A percentile compares a stretch with the other conserved stretches of the same genome.
Conservation (phyloP, 495 filamentous ascomycete genomes). For the Penicillium soppii region DNA sequence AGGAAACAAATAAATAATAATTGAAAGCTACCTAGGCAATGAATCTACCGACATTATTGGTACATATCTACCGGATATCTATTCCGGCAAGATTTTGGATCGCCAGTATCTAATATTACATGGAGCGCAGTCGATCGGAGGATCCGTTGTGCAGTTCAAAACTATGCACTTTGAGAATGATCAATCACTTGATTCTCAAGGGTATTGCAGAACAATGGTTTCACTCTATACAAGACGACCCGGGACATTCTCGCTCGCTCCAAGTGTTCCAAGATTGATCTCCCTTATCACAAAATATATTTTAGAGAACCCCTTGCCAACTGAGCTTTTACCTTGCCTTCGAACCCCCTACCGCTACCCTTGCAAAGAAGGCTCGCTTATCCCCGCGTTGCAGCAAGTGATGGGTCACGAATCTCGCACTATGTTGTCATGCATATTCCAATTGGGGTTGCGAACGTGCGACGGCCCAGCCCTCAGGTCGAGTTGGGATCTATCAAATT, state of each 20-base stretch:
- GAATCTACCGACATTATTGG: too few relatives aligned
- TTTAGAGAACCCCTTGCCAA: background rate
- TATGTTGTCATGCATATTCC: constrained; percentile 21
- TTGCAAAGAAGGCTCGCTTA: background rate
- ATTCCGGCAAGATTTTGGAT: background rate
- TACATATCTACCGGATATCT: background rate
- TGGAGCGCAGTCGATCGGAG: background rate
- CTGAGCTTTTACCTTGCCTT: background rate
- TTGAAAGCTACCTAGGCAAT: background rate
- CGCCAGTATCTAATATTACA: background rate
- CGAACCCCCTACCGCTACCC: background rate
- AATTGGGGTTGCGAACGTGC: constrained; percentile 4
- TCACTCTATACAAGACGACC: too few relatives aligned
- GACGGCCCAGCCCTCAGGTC: background rate
- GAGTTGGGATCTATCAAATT: constrained; percentile 20
- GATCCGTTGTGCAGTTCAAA: too few relatives aligned
- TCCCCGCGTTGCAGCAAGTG: constrained; percentile 11
- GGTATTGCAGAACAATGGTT: background rate
- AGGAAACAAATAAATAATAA: background rate
- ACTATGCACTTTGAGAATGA: too few relatives aligned
- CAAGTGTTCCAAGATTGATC: background rate
- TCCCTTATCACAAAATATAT: constrained; percentile 1
- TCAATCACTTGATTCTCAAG: too few relatives aligned
- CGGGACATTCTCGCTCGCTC: too few relatives aligned
- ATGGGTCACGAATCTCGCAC: constrained; percentile 12